phyloP scores from a whole-genome alignment of 805 yeast species.

The Saturnispora saitoi region DNA sequence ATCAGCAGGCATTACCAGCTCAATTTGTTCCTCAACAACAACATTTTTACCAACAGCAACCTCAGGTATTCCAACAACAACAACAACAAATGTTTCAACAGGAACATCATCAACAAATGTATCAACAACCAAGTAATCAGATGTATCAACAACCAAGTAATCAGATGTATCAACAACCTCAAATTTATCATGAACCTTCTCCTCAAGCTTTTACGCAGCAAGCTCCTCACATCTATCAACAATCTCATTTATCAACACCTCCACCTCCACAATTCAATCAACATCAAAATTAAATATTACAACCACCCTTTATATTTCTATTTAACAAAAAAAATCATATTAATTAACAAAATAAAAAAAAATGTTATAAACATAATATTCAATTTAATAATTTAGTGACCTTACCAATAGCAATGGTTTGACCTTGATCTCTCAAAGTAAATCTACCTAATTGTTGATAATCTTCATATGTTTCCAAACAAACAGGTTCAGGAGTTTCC shows the following conservation, averaged over 20 bases:
- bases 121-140: background rate
- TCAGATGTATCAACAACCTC: background rate
- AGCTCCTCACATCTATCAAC: background rate
- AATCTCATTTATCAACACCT: background rate
- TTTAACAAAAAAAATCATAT: background rate
- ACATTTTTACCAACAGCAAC: background rate
- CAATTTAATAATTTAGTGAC: conserved; percentile 73
- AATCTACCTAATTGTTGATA: conserved; percentile 97
- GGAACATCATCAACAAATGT: background rate
- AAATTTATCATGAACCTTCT: background rate
- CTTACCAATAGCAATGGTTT: conserved; percentile 97
- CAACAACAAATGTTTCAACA: too few species aligned
- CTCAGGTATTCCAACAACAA: background rate
- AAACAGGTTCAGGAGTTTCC: conserved; percentile 79
- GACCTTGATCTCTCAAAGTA: conserved; percentile 97
- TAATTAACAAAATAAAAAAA: background rate
- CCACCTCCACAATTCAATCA: background rate
- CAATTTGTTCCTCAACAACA: background rate
- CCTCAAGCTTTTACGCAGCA: background rate
- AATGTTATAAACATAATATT: background rate
- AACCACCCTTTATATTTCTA: background rate
- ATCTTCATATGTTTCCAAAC: conserved; percentile 86
- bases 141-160: background rate
- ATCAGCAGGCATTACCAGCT: background rate
- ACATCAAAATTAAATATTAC: background rate